Evolutionary conservation across 352 stramenopile species (phyloP), one percentile per base, ranked within the genome.

Genomic region (Phytophthora cactorum): DNA sequence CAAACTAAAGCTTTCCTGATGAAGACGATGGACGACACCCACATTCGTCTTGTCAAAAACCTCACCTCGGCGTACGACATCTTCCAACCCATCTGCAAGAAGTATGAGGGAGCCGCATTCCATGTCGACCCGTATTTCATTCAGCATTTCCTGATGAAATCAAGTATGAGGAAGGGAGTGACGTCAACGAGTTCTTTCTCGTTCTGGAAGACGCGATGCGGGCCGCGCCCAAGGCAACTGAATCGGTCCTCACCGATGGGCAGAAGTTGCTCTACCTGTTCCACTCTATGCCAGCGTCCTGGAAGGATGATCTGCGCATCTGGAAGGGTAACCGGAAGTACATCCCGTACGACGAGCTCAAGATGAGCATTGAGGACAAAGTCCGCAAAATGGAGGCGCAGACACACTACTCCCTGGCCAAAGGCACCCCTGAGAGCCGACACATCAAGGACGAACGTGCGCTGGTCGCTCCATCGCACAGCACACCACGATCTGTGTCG

Each of bases 31-130:
- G 56, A 66, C 14, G 47, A 71, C 49, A 66, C 55, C 0, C 55
- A 66, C 45, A 59, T 63, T 4, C 49, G 36, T 49, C 56, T 62
- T 0, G 50, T 66, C 7, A 63, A 67, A 34, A 63, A 63, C 32
- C 39, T 66, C 8, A 50, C 27, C 10, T 46, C 54, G 0, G 27
- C 63, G 1, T 70, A 70, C 32, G 55, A 66, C 32, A n/a, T 54
- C 27, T 52, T 61, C 41, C 8, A 22, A 29, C 4, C 12, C 28
- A 52, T 61, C 39, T 61, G 54, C 28, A 17, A 61, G 29, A 52
- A 32, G 41, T 52, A 61, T 5, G 41, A 61, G 11, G 41, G 41
- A 10, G 27, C n/a, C 10, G 28, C 6, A 5, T 44, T 34, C n/a
- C 28, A 52, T 9, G 28, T 28, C 41, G 54, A 61, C 54, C 41